phyloP scores from a whole-genome alignment of 108 stramenopile species.

The Mayamaea pseudoterrestris region DNA sequence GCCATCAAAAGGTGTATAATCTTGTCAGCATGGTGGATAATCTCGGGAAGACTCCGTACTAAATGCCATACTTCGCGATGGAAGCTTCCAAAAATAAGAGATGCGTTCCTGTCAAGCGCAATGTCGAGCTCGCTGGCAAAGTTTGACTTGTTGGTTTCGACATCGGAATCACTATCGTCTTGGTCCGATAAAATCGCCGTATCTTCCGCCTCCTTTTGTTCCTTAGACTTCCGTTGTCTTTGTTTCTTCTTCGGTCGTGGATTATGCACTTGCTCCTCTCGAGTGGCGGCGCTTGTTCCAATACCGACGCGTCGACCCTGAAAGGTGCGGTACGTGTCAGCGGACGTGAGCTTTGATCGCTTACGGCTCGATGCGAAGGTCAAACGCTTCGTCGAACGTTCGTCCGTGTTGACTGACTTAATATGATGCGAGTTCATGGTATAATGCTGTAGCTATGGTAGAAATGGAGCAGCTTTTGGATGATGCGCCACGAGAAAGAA shows the following conservation, averaged over 20 bases:
- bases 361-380: conserved; percentile 53
- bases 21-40: conserved; percentile 53
- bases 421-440: conserved; percentile 37
- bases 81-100: conserved; percentile 56
- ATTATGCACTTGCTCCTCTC: conserved; percentile 69
- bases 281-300: conserved; percentile 47
- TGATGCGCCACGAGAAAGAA: background rate
- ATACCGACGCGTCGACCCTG: conserved; percentile 44
- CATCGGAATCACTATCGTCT: background rate
- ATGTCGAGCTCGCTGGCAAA: conserved; percentile 66
- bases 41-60: conserved; percentile 64
- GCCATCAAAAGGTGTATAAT: conserved; percentile 50
- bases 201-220: no score
- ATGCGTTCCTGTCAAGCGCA: conserved; percentile 67
- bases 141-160: conserved; percentile 26
- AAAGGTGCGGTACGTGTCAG: conserved; percentile 73
- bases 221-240: conserved; percentile 8
- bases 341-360: conserved; percentile 56
- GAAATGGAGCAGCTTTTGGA: background rate
- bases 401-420: conserved; percentile 57
- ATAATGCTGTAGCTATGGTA: conserved; percentile 1
- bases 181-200: conserved; percentile 5
- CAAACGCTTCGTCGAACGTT: conserved; percentile 59
- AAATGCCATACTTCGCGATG: conserved; percentile 51
- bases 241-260: conserved; percentile 8